Base-by-base conservation (phyloP, 345 rosid genomes). In the Laguncularia racemosa region DNA sequence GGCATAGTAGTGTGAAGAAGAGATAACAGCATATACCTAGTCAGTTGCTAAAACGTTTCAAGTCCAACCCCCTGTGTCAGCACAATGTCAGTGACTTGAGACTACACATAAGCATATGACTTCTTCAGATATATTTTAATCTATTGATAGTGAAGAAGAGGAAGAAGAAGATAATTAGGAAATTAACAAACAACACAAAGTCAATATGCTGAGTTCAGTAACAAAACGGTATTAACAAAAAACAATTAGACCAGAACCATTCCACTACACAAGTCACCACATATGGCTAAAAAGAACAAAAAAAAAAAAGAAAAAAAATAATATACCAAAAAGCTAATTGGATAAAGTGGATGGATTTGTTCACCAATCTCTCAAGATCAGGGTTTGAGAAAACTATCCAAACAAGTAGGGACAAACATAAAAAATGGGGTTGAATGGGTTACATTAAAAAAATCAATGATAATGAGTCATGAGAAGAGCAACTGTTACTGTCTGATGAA, bases 371-470 rank as follows among this genome's bases (percentile, higher is more conserved):
- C 44, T 56, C 40, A 13, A 56, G 65, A 12, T 65, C 61, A 20
- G 12, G 51, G 48, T 59, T 44, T 56, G 60, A 50, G 58, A 26
- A 59, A 58, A 69, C 65, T 74, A 68, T 23, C 51, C 55, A 67
- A 58, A 50, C 45, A 40, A 47, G 71, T 77, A 71, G 78, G 79
- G 75, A 73, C 77, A 50, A 52, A 20, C 59, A 53, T 62, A 63
- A 65, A 59, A 52, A 62, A 65, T 54, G 63, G 53, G 62, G 70
- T 77, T 69, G 78, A 75, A 73, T 67, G 59, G 70, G 51, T 60
- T 60, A 68, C 66, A 77, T 62, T 73, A 61, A 71, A 69, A 46
- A 65, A 23, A 11, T 16, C 63, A 59, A 63, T 57, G 56, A 67
- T 73, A 20, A 76, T 68, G 66, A 69, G 66, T 66, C 70, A 72